Evolutionary conservation across 495 filamentous ascomycete genomes (phyloP).

Genomic region (Talaromyces adpressus): DNA sequence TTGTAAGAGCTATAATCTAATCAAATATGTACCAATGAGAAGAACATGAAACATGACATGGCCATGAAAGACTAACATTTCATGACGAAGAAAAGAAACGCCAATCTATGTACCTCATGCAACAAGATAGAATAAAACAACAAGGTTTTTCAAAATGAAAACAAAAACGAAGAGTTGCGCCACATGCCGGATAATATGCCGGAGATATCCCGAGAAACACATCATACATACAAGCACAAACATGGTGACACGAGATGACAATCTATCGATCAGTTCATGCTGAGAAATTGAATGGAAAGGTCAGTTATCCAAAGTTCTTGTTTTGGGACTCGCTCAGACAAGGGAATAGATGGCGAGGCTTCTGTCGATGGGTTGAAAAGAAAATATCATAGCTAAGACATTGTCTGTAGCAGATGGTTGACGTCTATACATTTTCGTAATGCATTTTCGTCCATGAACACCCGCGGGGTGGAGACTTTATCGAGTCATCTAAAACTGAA

Average conservation of each 20-base stretch:
- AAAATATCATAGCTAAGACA: background rate
- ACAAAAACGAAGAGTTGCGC: background rate
- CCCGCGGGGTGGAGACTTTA: background rate
- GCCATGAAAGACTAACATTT: background rate
- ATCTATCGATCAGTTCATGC: background rate
- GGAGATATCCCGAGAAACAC: background rate
- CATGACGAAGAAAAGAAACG: background rate
- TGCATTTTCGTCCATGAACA: background rate
- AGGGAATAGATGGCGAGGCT: background rate
- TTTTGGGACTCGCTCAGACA: background rate
- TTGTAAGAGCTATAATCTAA: background rate
- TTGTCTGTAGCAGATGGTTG: background rate
- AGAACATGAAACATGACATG: background rate
- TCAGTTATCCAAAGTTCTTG: background rate
- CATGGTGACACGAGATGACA: background rate
- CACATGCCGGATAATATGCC: background rate
- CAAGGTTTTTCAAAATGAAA: background rate
- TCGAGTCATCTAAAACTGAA: conserved; percentile 28
- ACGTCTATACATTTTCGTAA: background rate
- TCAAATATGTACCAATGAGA: background rate
- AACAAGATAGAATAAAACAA: background rate
- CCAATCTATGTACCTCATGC: conserved; percentile 6
- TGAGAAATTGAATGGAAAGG: background rate
- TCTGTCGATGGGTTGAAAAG: background rate
- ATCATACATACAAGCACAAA: conserved; percentile 1